Evolutionary conservation across 2,329 filamentous ascomycete genomes (phyloP), one percentile per base, ranked within the genome.

Genomic region (Fusarium papillatum): DNA sequence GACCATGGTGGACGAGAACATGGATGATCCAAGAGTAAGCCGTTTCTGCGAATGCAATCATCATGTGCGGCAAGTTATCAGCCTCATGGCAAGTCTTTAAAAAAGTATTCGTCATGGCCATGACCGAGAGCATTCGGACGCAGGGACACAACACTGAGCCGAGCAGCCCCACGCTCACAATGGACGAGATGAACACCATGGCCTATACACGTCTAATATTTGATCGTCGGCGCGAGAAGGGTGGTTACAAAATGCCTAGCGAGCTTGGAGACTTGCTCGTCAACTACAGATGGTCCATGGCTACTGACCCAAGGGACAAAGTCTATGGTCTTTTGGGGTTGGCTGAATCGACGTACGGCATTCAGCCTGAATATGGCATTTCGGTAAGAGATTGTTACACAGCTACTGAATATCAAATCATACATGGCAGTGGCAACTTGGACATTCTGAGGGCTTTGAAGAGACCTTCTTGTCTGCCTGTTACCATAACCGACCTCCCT

Each of bases 1-100:
- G 62, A 11, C 31, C 62, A 39, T 64, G 62, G 62, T 64, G 43
- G 62, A 29, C 62, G 7, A 53, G 62, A 50, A 38, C 48, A 16
- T 64, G 62, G 62, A 64, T 43, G 7, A 64, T 64, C 10, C 43
- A 64, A 26, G 62, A 64, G 22, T 17, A 50, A 13, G 34, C 29
- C 31, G 29, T 64, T 6, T 19, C 62, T n/a, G 16, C 17, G 19
- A 22, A 22, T 16, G 62, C 62, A 38, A 26, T 31, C 9, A 26
- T 64, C 43, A 50, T 53, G 43, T 64, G 62, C 24, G 62, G 62
- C 17, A 31, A 26, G 31, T 29, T 64, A 34, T 50, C 62, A 39
- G 43, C 62, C 13, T 26, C 62, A 26, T 64, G 62, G 62, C 8
- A 17, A 11, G 31, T 16, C 62, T 38, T 64, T 46, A 29, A 16